Percentiles rank a stretch among this genome's conserved stretches.
phyloP scores from a whole-genome alignment of 441 rosid genomes.

The Lagerstroemia fauriei region DNA sequence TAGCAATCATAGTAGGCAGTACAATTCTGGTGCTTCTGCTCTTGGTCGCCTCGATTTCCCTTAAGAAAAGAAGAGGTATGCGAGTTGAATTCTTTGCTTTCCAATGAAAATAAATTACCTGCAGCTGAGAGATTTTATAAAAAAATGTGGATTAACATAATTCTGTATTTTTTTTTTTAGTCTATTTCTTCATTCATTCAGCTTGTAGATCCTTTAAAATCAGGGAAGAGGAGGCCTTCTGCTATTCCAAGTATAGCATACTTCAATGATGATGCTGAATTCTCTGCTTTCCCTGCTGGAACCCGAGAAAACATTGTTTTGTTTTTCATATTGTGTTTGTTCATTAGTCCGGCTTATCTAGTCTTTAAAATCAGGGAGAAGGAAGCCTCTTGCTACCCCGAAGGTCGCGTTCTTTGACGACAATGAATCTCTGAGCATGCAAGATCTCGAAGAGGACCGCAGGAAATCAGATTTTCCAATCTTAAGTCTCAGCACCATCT shows the following conservation, averaged over 20 bases:
- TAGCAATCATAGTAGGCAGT: neutral
- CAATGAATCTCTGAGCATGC: neutral
- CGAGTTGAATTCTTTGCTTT: neutral
- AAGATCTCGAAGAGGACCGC: neutral
- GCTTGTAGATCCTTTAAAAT: neutral
- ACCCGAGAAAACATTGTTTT: too few species aligned
- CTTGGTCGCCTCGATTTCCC: neutral
- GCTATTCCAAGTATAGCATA: neutral
- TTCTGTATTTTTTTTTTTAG: neutral
- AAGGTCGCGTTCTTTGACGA: neutral
- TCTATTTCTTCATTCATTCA: neutral
- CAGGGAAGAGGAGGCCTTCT: neutral
- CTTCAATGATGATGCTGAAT: neutral
- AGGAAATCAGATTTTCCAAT: conserved; percentile 49
- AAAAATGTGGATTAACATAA: too few species aligned
- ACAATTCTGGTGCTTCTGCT: neutral
- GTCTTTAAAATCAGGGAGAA: neutral
- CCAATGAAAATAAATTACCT: too few species aligned
- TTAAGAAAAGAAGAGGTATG: neutral
- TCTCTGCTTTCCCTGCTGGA: too few species aligned
- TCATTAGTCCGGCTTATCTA: neutral
- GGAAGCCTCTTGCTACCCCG: neutral
- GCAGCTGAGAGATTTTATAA: too few species aligned
- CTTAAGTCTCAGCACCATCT: conserved; percentile 52
- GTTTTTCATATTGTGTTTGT: too few species aligned